Percentiles rank a stretch among this genome's conserved stretches.
Evolutionary conservation across 225 moss, liverwort and hornwort genomes (phyloP).

Genomic region (Anthoceros angustus): DNA sequence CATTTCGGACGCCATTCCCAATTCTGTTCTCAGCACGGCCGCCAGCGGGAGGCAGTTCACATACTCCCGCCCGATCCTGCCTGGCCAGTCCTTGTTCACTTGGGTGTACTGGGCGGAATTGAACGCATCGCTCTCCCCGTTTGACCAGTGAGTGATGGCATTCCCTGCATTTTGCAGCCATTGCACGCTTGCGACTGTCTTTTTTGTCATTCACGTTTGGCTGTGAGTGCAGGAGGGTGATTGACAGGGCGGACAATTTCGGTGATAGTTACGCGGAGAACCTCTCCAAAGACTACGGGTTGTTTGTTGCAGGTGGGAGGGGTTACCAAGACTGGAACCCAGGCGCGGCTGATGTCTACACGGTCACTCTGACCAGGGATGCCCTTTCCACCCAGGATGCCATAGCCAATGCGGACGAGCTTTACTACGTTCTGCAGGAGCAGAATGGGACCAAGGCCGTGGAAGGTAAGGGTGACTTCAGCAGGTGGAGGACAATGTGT

Average conservation of each 20-base stretch:
- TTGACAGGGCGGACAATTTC: not conserved
- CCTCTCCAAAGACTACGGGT: not conserved
- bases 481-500: no score
- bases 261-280: not conserved
- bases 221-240: not conserved
- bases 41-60: not conserved
- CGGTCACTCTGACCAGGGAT: not conserved
- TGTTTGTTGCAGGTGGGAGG: not conserved
- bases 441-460: not conserved
- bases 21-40: not conserved
- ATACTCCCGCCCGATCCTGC: not conserved
- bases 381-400: not conserved
- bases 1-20: not conserved
- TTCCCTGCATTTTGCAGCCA: not conserved
- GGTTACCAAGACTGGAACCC: not conserved
- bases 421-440: not conserved
- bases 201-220: no score
- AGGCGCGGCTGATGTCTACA: not conserved
- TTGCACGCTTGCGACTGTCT: no score
- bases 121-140: not conserved
- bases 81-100: not conserved
- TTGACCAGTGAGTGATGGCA: not conserved
- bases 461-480: not conserved
- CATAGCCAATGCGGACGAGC: not conserved
- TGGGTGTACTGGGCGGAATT: not conserved